A percentile compares a stretch with the other conserved stretches of the same genome.
These are phyloP conservation scores for Pezizomycotina sp. DNA, from an alignment of 2,329 filamentous ascomycete species.

Conservation along the genomic window DNA sequence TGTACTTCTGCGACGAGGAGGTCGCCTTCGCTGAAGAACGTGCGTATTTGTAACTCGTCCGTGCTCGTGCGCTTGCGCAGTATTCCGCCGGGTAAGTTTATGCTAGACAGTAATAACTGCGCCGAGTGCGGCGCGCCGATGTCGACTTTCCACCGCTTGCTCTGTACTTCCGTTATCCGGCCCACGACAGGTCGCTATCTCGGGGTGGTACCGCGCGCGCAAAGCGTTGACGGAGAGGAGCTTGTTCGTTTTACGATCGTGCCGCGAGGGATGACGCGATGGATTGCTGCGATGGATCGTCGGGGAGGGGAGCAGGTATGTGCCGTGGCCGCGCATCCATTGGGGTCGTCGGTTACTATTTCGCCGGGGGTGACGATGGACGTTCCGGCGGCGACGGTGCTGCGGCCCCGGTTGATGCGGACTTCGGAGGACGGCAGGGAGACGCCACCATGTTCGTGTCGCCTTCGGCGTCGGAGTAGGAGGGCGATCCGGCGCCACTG, in stretches of 20 bases:
- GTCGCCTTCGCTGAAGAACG: slow-evolving; percentile 94
- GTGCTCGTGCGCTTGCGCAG: slow-evolving; percentile 81
- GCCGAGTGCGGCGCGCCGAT: slow-evolving; percentile 77
- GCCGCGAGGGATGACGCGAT: slow-evolving; percentile 87
- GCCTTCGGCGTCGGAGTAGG: slow-evolving; percentile 32
- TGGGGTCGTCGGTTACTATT: slow-evolving; percentile 76
- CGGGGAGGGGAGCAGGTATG: slow-evolving; percentile 49
- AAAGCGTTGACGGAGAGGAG: slow-evolving; percentile 80
- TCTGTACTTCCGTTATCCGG: slow-evolving; percentile 86
- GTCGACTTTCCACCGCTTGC: slow-evolving; percentile 85
- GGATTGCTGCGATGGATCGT: slow-evolving; percentile 30
- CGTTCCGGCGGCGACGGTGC: slow-evolving; percentile 24
- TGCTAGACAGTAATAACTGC: slow-evolving; percentile 66
- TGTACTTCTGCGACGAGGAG: slow-evolving; percentile 90
- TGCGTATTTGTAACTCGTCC: slow-evolving; percentile 90
- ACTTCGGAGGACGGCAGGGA: slow-evolving; percentile 30
- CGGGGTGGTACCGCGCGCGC: slow-evolving; percentile 81
- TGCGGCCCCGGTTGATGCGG: neutral
- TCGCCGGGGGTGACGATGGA: slow-evolving; percentile 76
- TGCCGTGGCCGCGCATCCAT: slow-evolving; percentile 97
- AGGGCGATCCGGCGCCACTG: slow-evolving; percentile 27
- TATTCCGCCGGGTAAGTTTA: slow-evolving; percentile 89
- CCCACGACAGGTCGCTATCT: slow-evolving; percentile 93
- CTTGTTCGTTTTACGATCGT: slow-evolving; percentile 88
- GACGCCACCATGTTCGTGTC: slow-evolving; percentile 34